phyloP scores from a whole-genome alignment of 192 early-diverging fungal genomes.

The Coemansia sp. region DNA sequence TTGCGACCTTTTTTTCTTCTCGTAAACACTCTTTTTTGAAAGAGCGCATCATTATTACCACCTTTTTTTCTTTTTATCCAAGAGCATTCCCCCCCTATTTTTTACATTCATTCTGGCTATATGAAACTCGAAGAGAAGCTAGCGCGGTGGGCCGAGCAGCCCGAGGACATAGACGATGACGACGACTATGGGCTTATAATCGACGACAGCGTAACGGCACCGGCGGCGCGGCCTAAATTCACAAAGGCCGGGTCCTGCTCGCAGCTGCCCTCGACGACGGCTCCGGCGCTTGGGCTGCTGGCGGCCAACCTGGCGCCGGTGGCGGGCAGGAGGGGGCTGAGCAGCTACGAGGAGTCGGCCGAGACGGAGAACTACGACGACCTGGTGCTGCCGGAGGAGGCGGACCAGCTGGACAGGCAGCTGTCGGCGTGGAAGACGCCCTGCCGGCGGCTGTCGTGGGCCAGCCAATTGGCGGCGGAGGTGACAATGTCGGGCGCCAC shows the following conservation, averaged over 20 bases:
- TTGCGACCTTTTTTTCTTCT: neutral
- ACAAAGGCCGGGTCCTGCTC: conserved; percentile 43
- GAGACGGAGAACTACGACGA: conserved; percentile 48
- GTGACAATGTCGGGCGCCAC: conserved; percentile 46
- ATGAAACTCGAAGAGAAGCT: conserved; percentile 43
- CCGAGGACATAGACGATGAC: conserved; percentile 40
- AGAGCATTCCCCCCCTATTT: conserved; percentile 8
- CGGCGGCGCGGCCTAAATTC: conserved; percentile 22
- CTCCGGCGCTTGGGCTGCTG: conserved; percentile 21
- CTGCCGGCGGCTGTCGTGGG: conserved; percentile 26
- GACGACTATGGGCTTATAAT: conserved; percentile 49
- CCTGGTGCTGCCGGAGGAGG: conserved; percentile 46
- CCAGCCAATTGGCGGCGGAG: conserved; percentile 17
- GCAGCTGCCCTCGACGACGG: conserved; percentile 24
- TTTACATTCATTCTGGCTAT: conserved; percentile 1
- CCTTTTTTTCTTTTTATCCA: conserved; percentile 10
- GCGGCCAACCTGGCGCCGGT: conserved; percentile 28
- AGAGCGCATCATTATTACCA: conserved; percentile 1
- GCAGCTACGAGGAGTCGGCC: conserved; percentile 27
- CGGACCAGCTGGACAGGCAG: conserved; percentile 35
- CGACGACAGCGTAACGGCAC: conserved; percentile 38
- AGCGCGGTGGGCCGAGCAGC: conserved; percentile 40
- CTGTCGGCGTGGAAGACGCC: conserved; percentile 41
- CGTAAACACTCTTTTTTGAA: neutral
- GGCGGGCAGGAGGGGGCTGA: conserved; percentile 20